A percentile compares a stretch with the other conserved stretches of the same genome.
phyloP scores from a whole-genome alignment of 2,329 filamentous ascomycete genomes.

The Microsporum audouinii region DNA sequence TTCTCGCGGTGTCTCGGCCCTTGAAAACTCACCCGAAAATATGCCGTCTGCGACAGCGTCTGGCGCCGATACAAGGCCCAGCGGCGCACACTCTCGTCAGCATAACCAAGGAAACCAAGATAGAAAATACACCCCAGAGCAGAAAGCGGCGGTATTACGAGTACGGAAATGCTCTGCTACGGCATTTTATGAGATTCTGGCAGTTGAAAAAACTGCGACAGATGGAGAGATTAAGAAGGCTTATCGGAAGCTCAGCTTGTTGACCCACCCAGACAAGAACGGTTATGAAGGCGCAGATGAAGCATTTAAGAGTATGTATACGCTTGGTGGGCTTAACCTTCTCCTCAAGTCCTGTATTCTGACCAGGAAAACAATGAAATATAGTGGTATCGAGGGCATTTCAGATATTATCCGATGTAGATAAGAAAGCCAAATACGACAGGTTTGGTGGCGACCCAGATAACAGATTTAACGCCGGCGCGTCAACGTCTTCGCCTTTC shows the following conservation, averaged over 20 bases:
- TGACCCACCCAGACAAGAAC: conserved; percentile 99
- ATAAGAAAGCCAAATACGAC: conserved; percentile 84
- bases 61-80: conserved; percentile 33
- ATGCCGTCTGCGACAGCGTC: conserved; percentile 38
- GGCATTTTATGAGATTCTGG: conserved; percentile 91
- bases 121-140: conserved; percentile 67
- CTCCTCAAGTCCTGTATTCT: not conserved
- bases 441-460: conserved; percentile 86
- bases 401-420: conserved; percentile 79
- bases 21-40: not conserved
- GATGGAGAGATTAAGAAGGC: conserved; percentile 94
- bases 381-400: conserved; percentile 83
- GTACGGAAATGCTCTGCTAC: conserved; percentile 75
- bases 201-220: conserved; percentile 54
- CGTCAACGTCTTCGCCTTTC: conserved; percentile 34
- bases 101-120: conserved; percentile 43
- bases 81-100: conserved; percentile 35
- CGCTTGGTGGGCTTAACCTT: not conserved
- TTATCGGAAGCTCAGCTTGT: conserved; percentile 82
- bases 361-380: not conserved
- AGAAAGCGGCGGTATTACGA: conserved; percentile 81
- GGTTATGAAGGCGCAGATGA: conserved; percentile 90
- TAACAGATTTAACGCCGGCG: conserved; percentile 54
- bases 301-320: conserved; percentile 71
- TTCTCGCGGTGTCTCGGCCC: not conserved